Percentiles rank a stretch among this genome's conserved stretches.
phyloP scores from a whole-genome alignment of 805 yeast genomes.

The Teunomyces lycoperdinae region DNA sequence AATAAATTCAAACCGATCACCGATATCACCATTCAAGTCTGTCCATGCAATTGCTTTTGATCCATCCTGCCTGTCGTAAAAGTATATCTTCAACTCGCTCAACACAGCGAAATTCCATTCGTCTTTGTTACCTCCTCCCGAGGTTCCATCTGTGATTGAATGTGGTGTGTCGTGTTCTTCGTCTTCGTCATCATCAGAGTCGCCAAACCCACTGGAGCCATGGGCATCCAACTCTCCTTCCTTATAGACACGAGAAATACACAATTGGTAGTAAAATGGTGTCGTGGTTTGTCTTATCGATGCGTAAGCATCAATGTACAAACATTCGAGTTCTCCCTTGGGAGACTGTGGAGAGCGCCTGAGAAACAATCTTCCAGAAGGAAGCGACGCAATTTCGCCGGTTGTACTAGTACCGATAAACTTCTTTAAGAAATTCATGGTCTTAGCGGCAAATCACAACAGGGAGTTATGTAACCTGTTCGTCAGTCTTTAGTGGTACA shows the following conservation, averaged over 20 bases:
- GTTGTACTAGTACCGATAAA: slow-evolving; percentile 55
- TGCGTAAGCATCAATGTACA: slow-evolving; percentile 77
- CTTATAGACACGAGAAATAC: slow-evolving; percentile 62
- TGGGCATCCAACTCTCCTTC: slow-evolving; percentile 62
- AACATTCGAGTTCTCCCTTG: slow-evolving; percentile 79
- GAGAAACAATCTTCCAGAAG: slow-evolving; percentile 76
- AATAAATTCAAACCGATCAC: slow-evolving; percentile 79
- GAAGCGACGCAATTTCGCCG: slow-evolving; percentile 64
- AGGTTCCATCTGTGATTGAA: slow-evolving; percentile 23
- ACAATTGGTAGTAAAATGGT: slow-evolving; percentile 66
- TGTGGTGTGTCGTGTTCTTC: slow-evolving; percentile 21
- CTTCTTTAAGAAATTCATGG: slow-evolving; percentile 71
- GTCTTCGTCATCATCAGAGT: slow-evolving; percentile 40
- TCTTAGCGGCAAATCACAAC: not conserved
- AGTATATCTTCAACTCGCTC: slow-evolving; percentile 55
- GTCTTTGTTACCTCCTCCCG: slow-evolving; percentile 39
- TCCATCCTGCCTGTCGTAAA: slow-evolving; percentile 51
- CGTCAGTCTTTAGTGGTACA: not conserved
- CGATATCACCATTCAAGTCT: slow-evolving; percentile 82
- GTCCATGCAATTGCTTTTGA: slow-evolving; percentile 69
- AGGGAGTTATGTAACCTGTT: not conserved
- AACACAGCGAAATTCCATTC: slow-evolving; percentile 72
- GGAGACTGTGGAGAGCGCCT: slow-evolving; percentile 78
- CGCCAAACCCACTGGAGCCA: slow-evolving; percentile 38
- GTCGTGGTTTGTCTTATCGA: slow-evolving; percentile 65